Base-by-base conservation (phyloP, 306 rosid species). In the Trifolium subterraneum region DNA sequence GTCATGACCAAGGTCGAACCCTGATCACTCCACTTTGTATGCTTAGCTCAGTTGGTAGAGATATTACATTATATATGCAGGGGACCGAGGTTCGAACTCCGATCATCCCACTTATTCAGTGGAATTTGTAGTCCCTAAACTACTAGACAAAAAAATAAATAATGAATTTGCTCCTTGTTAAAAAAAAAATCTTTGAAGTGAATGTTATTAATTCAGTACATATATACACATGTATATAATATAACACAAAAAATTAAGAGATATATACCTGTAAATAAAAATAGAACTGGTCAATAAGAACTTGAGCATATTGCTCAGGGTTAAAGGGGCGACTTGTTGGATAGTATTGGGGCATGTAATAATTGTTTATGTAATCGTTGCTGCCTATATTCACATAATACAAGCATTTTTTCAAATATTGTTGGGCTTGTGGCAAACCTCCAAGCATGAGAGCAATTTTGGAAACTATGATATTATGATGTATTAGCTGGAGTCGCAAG, bases 291-390 rank as follows among this genome's bases (percentile, higher is more conserved):
- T 54, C 2, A 4, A 79, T 76, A n/a, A 90, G 91, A 75, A n/a
- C 6, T 5, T 31, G 1, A n/a, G 88, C 85, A 80, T 25, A 90
- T 10, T 74, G 78, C 10, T 65, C 35, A 1, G 65, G 79, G 31
- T 27, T 79, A 59, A 64, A 85, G 8, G 4, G 0, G n/a, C 1
- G 10, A 23, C 88, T 77, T 29, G 88, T 33, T 1, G 20, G 45
- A 70, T 81, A 87, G 8, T 20, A 8, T 4, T 22, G 2, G 15
- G 92, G 92, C 65, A 47, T 2, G 64, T 68, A 91, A 54, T 87
- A 91, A 65, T 88, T 91, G 78, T 78, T 80, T 19, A 85, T 9
- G 76, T 82, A 91, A 69, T 88, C 97, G 14, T 87, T 88, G 48
- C 15, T 81, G 0, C 97, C 97, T 22, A 87, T 79, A 41, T 42